These are phyloP conservation scores for Calonectria multiphialidica DNA, from an alignment of 2,329 filamentous ascomycete species.

Conservation along the genomic window DNA sequence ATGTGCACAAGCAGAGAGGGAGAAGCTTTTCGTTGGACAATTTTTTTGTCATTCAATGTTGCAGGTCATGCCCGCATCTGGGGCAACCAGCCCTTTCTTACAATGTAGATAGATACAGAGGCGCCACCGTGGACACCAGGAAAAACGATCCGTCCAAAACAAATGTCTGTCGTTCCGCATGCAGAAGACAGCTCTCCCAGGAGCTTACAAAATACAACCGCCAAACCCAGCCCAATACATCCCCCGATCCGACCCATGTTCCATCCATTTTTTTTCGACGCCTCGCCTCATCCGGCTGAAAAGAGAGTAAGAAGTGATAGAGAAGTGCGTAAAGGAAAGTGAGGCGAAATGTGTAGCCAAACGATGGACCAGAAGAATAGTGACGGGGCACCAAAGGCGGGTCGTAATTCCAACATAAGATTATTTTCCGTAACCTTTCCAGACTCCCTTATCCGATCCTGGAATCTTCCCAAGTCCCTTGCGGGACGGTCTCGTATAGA, in stretches of 20 bases:
- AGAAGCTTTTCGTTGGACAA: slow-evolving; percentile 3
- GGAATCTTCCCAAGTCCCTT: slow-evolving; percentile 20
- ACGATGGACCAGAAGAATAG: slow-evolving; percentile 1
- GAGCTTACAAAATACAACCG: slow-evolving; percentile 18
- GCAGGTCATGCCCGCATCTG: slow-evolving; percentile 9
- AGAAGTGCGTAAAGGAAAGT: slow-evolving; percentile 8
- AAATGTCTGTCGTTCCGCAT: neutral
- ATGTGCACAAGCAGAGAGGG: neutral
- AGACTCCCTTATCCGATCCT: slow-evolving; percentile 18
- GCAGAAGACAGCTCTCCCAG: slow-evolving; percentile 1
- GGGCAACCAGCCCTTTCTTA: slow-evolving; percentile 21
- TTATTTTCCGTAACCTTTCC: slow-evolving; percentile 24
- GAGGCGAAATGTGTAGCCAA: slow-evolving; percentile 9
- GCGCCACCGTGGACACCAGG: neutral
- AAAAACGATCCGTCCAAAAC: slow-evolving; percentile 6
- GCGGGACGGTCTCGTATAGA: slow-evolving; percentile 17
- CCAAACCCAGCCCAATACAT: slow-evolving; percentile 16
- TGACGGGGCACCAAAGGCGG: slow-evolving; percentile 16
- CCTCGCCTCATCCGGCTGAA: slow-evolving; percentile 11
- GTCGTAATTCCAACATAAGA: slow-evolving; percentile 25
- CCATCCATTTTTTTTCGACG: slow-evolving; percentile 26
- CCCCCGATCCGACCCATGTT: slow-evolving; percentile 9
- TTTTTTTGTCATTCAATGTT: slow-evolving; percentile 17
- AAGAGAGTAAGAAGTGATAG: slow-evolving; percentile 9
- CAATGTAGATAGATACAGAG: slow-evolving; percentile 23